These are phyloP conservation scores for Copromyces sp. DNA, from an alignment of 495 filamentous ascomycete genomes.

Conservation along the genomic window DNA sequence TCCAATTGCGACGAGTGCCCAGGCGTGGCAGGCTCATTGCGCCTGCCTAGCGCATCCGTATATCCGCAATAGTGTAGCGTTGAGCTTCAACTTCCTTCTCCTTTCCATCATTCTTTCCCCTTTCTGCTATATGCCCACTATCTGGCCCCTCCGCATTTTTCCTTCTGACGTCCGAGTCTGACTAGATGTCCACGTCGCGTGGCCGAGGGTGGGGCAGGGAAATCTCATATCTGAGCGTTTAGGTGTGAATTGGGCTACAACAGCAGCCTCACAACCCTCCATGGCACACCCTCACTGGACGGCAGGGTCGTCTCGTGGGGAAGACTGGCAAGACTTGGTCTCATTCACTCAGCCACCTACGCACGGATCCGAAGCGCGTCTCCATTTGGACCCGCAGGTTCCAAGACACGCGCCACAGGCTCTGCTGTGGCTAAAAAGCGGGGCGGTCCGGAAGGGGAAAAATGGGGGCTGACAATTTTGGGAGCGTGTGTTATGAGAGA, in stretches of 20 bases:
- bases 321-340: not conserved
- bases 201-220: not conserved
- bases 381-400: no score
- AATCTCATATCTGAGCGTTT: not conserved
- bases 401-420: no score
- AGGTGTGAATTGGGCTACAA: not conserved
- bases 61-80: not conserved
- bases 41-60: not conserved
- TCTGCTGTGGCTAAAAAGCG: no score
- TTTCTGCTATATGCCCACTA: not conserved
- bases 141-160: not conserved
- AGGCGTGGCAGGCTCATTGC: not conserved
- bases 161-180: not conserved
- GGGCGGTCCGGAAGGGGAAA: no score
- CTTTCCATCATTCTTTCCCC: not conserved
- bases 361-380: no score
- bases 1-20: not conserved
- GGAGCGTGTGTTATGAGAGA: not conserved
- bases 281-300: not conserved
- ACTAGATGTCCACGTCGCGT: not conserved
- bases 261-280: not conserved
- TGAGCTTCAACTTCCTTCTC: not conserved
- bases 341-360: no score
- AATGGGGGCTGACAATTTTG: no score
- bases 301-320: conserved; percentile 1